Base-by-base conservation (phyloP, 2,329 filamentous ascomycete genomes). In the Xylariaceae sp. region DNA sequence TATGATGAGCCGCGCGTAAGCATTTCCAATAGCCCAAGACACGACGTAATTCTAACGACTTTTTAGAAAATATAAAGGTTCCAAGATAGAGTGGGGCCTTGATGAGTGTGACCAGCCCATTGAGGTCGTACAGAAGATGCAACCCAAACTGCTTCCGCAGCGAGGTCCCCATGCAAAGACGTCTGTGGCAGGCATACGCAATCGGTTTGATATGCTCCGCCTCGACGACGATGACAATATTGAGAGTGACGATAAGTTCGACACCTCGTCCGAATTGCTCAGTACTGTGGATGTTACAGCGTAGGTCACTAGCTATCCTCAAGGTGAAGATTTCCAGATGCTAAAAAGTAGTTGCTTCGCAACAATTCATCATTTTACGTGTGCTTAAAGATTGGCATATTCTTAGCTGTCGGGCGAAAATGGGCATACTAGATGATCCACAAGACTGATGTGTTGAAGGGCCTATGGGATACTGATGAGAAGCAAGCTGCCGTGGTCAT, bases 51-150 rank as follows among this genome's bases (percentile, higher is more conserved):
- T 30, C 61, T 70, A 29, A 70, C 39, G n/a, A 16, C 77, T 73
- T 5, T 47, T 73, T 51, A 83, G 81, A 11, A 80, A 79, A 24
- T 95, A 94, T 74, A 90, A 86, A 66, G 79, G 82, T 18, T 84
- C 80, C 55, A 85, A 80, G 57, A 87, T 95, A 60, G 83, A 87
- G 11, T 93, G 85, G 80, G 84, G 80, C 56, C 70, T 75, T 0
- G 91, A 95, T 63, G 88, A 92, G 62, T 95, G 91, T 66, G 81
- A 83, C 30, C 78, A 81, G 50, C 79, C 85, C 1, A 69, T 87
- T 41, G 68, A 76, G 35, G 70, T 60, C 45, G 58, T 59, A 29
- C 68, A 72, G 61, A 64, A 61, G 42, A 15, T 40, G 20, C 21
- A 40, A 16, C 24, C 41, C 6, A 60, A 63, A 46, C 58, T 50